Evolutionary conservation across 495 filamentous ascomycete genomes (phyloP).

Genomic region (Penicillium canescens): DNA sequence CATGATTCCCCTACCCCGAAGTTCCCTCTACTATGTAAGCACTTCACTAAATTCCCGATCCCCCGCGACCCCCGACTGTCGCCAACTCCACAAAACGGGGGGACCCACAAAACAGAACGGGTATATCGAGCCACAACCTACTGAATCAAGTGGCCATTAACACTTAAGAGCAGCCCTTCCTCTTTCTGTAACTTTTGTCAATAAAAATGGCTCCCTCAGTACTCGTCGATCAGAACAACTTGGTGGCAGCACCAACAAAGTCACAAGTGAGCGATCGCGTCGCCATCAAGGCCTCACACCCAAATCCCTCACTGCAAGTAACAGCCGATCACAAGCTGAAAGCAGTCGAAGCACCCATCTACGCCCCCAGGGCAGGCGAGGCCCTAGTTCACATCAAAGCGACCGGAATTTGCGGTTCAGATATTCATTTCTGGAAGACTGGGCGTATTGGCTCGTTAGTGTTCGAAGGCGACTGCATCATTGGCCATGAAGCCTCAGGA

Average conservation of each 20-base stretch:
- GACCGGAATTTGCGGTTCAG: slow-evolving; percentile 58
- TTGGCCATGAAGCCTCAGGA: slow-evolving; percentile 78
- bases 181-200: not conserved
- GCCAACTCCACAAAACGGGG: not conserved
- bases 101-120: not conserved
- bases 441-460: slow-evolving; percentile 74
- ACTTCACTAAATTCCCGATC: no score
- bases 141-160: not conserved
- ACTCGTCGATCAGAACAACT: slow-evolving; percentile 10
- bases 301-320: slow-evolving; percentile 57
- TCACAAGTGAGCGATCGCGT: not conserved
- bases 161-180: no score
- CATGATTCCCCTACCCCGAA: no score
- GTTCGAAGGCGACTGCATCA: slow-evolving; percentile 65
- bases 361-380: slow-evolving; percentile 45
- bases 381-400: slow-evolving; percentile 53
- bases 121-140: slow-evolving; percentile 4
- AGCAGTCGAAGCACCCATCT: slow-evolving; percentile 50
- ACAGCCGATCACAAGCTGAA: slow-evolving; percentile 56
- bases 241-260: slow-evolving; percentile 7
- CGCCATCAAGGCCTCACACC: slow-evolving; percentile 22
- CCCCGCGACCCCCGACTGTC: not conserved
- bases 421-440: slow-evolving; percentile 78
- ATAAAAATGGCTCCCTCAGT: slow-evolving; percentile 16
- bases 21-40: no score